Evolutionary conservation across 176 grass and related monocot genomes (phyloP).

Genomic region (Aegilops bicornis): DNA sequence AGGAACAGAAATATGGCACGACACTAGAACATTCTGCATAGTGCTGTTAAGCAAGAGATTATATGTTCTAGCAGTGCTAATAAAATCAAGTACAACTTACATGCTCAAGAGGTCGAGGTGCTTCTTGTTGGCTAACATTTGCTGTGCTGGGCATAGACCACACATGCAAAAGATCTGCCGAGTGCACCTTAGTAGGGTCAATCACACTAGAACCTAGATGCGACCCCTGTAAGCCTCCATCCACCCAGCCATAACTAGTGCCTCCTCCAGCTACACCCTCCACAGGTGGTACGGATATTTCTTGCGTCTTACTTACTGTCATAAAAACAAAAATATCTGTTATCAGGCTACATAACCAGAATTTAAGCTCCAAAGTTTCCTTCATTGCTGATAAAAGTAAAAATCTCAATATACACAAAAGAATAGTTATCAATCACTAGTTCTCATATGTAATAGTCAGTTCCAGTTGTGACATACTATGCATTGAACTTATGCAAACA

Average conservation of each 20-base stretch:
- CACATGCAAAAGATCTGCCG: conserved; percentile 82
- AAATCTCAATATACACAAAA: neutral
- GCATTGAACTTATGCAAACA: neutral
- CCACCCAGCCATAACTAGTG: conserved; percentile 93
- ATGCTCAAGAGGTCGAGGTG: conserved; percentile 72
- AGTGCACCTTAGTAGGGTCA: conserved; percentile 74
- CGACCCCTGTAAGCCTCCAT: conserved; percentile 47
- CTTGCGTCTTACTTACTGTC: conserved; percentile 46
- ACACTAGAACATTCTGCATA: conserved; percentile 4
- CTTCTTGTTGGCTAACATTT: conserved; percentile 89
- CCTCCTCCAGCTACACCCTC: conserved; percentile 98
- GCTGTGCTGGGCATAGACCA: conserved; percentile 97
- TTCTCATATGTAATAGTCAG: neutral
- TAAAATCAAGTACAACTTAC: conserved; percentile 54
- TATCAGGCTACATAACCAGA: conserved; percentile 9
- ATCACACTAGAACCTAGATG: conserved; percentile 45
- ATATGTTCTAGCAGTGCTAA: neutral
- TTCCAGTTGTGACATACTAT: neutral
- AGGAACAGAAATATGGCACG: neutral
- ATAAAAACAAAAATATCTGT: conserved; percentile 4
- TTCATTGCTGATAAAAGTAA: neutral
- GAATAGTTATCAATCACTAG: neutral
- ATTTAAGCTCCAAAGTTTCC: conserved; percentile 5
- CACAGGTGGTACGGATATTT: conserved; percentile 61
- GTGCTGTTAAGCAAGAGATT: neutral